Evolutionary conservation across 1,139 yeast genomes (phyloP).

Genomic region (Geotrichum bryndzae): DNA sequence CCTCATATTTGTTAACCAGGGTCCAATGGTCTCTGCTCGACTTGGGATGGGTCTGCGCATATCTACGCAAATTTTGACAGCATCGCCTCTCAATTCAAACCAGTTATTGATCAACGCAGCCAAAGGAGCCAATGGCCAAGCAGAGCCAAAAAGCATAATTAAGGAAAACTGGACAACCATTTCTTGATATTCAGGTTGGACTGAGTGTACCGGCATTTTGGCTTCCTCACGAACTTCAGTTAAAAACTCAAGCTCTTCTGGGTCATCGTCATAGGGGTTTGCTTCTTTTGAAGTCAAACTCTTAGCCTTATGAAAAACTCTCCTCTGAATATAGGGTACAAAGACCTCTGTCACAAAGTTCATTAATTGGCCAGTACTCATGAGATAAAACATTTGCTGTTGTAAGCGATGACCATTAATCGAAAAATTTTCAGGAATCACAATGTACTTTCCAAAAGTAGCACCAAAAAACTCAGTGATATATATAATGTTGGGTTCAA

Average conservation of each 20-base stretch:
- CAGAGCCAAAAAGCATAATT: conserved; percentile 74
- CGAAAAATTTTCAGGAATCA: conserved; percentile 38
- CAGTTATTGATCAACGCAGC: conserved; percentile 58
- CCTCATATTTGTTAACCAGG: conserved; percentile 68
- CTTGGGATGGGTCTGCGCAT: conserved; percentile 60
- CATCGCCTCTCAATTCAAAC: conserved; percentile 48
- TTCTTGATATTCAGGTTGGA: conserved; percentile 67
- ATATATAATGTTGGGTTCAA: conserved; percentile 47
- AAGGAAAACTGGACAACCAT: conserved; percentile 75
- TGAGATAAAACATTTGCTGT: conserved; percentile 68
- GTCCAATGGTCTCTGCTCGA: conserved; percentile 57
- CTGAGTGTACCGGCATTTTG: conserved; percentile 54
- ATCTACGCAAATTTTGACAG: conserved; percentile 41
- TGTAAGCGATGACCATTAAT: conserved; percentile 64
- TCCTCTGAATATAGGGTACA: conserved; percentile 44
- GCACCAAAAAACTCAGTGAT: conserved; percentile 24
- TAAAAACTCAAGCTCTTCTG: conserved; percentile 52
- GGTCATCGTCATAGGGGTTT: conserved; percentile 41
- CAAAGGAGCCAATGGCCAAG: conserved; percentile 85
- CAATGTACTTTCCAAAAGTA: conserved; percentile 24
- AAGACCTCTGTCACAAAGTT: conserved; percentile 57
- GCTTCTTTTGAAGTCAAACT: conserved; percentile 24
- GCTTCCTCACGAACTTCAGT: conserved; percentile 49
- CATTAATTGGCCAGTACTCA: conserved; percentile 73
- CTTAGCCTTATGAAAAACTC: conserved; percentile 34